Base-by-base conservation (phyloP, 1,139 yeast species). In the Debaryomyces fabryi region DNA sequence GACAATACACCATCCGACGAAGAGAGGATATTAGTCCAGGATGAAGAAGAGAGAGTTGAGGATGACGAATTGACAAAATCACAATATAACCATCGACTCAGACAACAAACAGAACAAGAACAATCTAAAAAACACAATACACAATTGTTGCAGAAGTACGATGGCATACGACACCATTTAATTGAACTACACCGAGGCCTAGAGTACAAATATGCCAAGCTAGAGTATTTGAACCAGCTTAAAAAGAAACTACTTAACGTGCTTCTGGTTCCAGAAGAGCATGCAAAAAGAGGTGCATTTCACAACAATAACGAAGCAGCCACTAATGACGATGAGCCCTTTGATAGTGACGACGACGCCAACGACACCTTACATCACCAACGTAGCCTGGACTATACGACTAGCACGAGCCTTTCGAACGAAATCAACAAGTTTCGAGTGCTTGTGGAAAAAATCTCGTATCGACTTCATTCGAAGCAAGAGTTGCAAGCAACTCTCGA, bases 401-500 rank as follows among this genome's bases (percentile, higher is more conserved):
- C 18, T 23, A 30, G 30, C 33, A 30, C 47, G 18, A 38, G 39
- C 23, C 33, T 44, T 15, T 21, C 47, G 3, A 49, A 49, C 23
- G 74, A 72, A 49, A 54, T 71, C 27, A 63, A 59, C 38, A 62
- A 65, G 49, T 73, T 73, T 47, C 57, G 66, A 33, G 58, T 69
- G 2, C 57, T 73, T 30, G 69, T 68, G 40, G 76, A 72, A 49
- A 68, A 65, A 48, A 33, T 67, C 10, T 50, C 54, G 21, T 51
- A 57, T 47, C 55, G 55, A 46, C 50, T 58, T 27, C 55, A 39
- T 13, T 18, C 37, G 9, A 27, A 33, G n/a, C 27, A 25, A 13
- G 35, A 42, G 40, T 29, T 42, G 18, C 41, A 16, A 25, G 34
- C 29, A 13, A 34, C 45, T 7, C 39, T 35, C 27, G 35, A 37